Conservation (phyloP, 2,329 filamentous ascomycete genomes). For the Aspergillus brunneoviolaceus region DNA sequence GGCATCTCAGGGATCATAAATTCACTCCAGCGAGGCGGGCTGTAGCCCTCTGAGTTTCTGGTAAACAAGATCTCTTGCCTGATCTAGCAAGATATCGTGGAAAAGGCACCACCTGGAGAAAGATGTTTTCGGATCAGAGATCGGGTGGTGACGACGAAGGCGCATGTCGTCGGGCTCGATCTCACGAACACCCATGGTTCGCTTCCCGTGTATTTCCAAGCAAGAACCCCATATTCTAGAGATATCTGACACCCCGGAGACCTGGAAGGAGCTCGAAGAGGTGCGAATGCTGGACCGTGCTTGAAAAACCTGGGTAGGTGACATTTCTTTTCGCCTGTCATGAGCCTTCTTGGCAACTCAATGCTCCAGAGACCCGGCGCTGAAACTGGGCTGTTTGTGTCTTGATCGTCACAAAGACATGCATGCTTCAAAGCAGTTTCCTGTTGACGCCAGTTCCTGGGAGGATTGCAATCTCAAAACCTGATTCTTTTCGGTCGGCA, state of each 20-base stretch:
- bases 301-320: not conserved
- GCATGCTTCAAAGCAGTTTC: too few species aligned
- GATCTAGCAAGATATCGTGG: not conserved
- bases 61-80: not conserved
- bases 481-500: too few species aligned
- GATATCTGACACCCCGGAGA: not conserved
- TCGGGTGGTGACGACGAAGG: not conserved
- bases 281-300: too few species aligned
- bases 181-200: not conserved
- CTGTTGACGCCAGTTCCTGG: too few species aligned
- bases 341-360: not conserved
- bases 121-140: not conserved
- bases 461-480: too few species aligned
- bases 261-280: not conserved
- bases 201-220: not conserved
- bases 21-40: not conserved
- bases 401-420: too few species aligned
- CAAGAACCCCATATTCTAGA: not conserved
- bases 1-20: not conserved
- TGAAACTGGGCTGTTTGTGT: too few species aligned
- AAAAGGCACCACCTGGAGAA: not conserved
- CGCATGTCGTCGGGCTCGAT: not conserved
- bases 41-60: not conserved
- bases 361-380: not conserved
- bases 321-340: not conserved